These are phyloP conservation scores for Scedosporium boydii DNA, from an alignment of 2,329 filamentous ascomycete genomes.

Conservation along the genomic window DNA sequence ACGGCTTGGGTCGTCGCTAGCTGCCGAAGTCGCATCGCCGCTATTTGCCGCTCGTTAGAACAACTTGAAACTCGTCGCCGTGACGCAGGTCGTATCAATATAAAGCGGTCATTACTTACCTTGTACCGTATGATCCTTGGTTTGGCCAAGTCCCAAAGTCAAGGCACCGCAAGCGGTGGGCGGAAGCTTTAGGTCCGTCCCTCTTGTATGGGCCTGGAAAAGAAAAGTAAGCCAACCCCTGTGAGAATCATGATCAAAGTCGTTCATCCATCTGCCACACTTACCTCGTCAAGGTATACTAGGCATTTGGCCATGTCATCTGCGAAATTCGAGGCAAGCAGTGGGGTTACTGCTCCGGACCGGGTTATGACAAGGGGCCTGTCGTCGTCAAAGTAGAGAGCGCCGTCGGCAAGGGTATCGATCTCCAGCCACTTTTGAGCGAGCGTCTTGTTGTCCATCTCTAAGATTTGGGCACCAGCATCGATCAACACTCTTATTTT, in stretches of 20 bases:
- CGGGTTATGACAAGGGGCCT: conserved; percentile 33
- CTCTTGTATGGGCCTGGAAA: conserved; percentile 42
- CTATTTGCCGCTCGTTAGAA: conserved; percentile 22
- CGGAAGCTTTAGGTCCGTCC: conserved; percentile 50
- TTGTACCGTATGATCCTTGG: conserved; percentile 54
- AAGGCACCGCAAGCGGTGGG: conserved; percentile 35
- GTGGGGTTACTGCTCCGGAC: conserved; percentile 24
- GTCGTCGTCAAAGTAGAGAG: conserved; percentile 44
- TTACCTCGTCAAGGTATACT: conserved; percentile 47
- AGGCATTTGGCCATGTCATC: conserved; percentile 42
- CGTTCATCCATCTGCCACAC: background rate
- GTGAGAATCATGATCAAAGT: too few relatives aligned
- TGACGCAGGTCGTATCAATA: background rate
- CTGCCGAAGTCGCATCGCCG: conserved; percentile 56
- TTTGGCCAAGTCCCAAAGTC: conserved; percentile 45
- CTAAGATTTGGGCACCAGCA: conserved; percentile 53
- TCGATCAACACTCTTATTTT: conserved; percentile 50
- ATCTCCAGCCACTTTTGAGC: conserved; percentile 39
- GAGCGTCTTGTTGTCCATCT: conserved; percentile 44
- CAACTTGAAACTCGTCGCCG: background rate
- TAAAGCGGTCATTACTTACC: conserved; percentile 23
- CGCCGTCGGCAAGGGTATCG: conserved; percentile 34
- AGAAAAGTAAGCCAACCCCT: too few relatives aligned
- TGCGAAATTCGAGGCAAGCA: conserved; percentile 44
- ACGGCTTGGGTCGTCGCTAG: conserved; percentile 46